Percentiles rank a stretch among this genome's conserved stretches.
These are phyloP conservation scores for Aspergillus pseudotamarii DNA, from an alignment of 2,329 filamentous ascomycete genomes.

Conservation along the genomic window DNA sequence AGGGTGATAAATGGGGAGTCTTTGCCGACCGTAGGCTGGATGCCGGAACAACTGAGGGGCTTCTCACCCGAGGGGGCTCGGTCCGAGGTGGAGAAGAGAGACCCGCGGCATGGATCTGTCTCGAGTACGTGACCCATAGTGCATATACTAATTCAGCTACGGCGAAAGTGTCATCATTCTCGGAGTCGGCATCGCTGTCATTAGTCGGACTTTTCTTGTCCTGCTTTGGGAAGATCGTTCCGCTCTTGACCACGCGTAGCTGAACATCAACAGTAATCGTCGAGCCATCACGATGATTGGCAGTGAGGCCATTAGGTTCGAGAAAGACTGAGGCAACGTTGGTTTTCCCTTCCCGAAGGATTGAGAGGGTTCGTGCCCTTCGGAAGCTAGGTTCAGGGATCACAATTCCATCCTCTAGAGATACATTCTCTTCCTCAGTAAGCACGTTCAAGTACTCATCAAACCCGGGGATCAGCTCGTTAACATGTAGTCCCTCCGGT, in stretches of 20 bases:
- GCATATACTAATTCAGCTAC: slow-evolving; percentile 85
- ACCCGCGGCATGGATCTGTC: slow-evolving; percentile 79
- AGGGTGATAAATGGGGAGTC: slow-evolving; percentile 28
- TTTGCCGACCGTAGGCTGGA: slow-evolving; percentile 67
- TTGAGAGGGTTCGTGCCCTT: slow-evolving; percentile 80
- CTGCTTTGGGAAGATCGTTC: slow-evolving; percentile 64
- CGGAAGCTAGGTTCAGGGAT: slow-evolving; percentile 96
- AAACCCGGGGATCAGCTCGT: slow-evolving; percentile 81
- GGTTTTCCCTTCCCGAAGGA: slow-evolving; percentile 77
- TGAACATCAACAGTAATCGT: slow-evolving; percentile 94
- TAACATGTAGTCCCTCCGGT: slow-evolving; percentile 78
- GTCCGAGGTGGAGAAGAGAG: slow-evolving; percentile 55
- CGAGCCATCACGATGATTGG: slow-evolving; percentile 85
- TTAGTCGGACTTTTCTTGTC: slow-evolving; percentile 68
- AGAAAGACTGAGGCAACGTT: slow-evolving; percentile 80
- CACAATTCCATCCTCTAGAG: slow-evolving; percentile 89
- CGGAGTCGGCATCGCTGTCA: slow-evolving; percentile 56
- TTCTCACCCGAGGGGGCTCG: slow-evolving; percentile 59
- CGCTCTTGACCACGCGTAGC: slow-evolving; percentile 93
- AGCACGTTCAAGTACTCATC: slow-evolving; percentile 80
- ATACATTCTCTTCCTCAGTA: slow-evolving; percentile 81
- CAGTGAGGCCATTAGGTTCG: slow-evolving; percentile 79
- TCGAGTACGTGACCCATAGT: slow-evolving; percentile 95
- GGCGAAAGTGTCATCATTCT: slow-evolving; percentile 47
- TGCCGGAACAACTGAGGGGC: slow-evolving; percentile 76